Evolutionary conservation across 192 early-diverging fungal species (phyloP), one percentile per base, ranked within the genome.

Genomic region (Backusella luteola): DNA sequence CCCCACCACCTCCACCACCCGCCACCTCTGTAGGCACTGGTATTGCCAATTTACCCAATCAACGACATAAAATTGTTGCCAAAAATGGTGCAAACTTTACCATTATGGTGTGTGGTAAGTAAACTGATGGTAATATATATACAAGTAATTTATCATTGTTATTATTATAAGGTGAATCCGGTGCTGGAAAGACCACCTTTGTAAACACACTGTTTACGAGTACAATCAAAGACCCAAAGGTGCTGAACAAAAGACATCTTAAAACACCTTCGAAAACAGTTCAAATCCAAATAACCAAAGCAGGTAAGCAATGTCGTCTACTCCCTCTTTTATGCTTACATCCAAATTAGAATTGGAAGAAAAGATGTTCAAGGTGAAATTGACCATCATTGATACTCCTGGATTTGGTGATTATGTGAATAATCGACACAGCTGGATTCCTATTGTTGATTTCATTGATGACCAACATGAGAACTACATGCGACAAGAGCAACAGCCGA

Each of bases 361-460:
- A 85, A 97, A 95, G 81, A 94, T 93, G 59, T 95, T 99, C 73
- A 92, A 92, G 77, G 90, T 99, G 68, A 93, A 94, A 78, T 89
- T 99, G 14, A 97, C 91, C 63, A 93, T 98, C 38, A 96, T 97
- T 49, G 98, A 99, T 81, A 98, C 98, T 19, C 98, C 98, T 56
- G 97, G 97, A 21, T 99, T 96, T 82, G 96, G 97, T 76, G 97
- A 99, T 81, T 95, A 94, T 83, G 94, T 99, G 82, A 99, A 98
- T 85, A 99, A 99, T 84, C 93, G 97, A 71, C 90, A 80, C 76
- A 94, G 93, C 82, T 99, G 97, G 97, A 92, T 96, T 82, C 96
- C 98, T 6, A 94, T 99, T 79, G 81, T 96, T 81, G 92, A 96
- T 79, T 93, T 95, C 82, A 94, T 99, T 83, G 95, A 98, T 88